Base-by-base conservation (phyloP, 1,284 basidiomycete species). In the Cystobasidiaceae sp. region DNA sequence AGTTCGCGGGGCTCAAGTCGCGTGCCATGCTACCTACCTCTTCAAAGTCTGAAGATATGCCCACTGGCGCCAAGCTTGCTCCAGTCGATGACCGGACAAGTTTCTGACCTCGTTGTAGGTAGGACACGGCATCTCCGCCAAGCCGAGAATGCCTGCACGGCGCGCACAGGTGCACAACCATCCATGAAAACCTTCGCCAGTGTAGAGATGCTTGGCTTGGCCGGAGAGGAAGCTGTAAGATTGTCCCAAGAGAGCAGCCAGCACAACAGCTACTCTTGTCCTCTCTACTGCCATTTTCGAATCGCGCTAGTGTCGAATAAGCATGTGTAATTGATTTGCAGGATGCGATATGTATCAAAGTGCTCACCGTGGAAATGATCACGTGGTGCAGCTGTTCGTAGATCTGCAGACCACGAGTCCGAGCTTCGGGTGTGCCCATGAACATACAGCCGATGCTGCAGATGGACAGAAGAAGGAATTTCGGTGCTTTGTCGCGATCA, bases 121-220 rank as follows among this genome's bases (percentile, higher is more conserved):
- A 8, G 9, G 28, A 5, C 9, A 7, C 6, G 4, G 4, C 8
- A 7, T 7, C 4, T 50, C 17, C 5, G 17, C 48, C 28, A 30
- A 28, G 5, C 21, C 21, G 7, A 50, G 28, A 9, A 23, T 8
- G 21, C 48, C 28, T 25, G 23, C 9, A 7, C 8, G 4, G 28
- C 21, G 48, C 6, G 17, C 17, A 28, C 4, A 23, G 9, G 48
- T 25, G 17, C 8, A 4, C 4, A 6, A 23, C 6, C 43, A 44
- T n/a, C 48, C 48, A 50, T 50, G 48, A 50, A 25, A 50, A 25
- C 48, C 21, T 50, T 50, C 48, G 6, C 8, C 48, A n/a, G 48
- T 50, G 4, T 4, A 8, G 21, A 25, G 48, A 30, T 50, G 48
- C 23, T 50, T 23, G 4, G 28, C 9, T 8, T 25, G 6, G 6